These are phyloP conservation scores for Plasmodium coatneyi DNA, from an alignment of 169 alveolate species.

Conservation along the genomic window DNA sequence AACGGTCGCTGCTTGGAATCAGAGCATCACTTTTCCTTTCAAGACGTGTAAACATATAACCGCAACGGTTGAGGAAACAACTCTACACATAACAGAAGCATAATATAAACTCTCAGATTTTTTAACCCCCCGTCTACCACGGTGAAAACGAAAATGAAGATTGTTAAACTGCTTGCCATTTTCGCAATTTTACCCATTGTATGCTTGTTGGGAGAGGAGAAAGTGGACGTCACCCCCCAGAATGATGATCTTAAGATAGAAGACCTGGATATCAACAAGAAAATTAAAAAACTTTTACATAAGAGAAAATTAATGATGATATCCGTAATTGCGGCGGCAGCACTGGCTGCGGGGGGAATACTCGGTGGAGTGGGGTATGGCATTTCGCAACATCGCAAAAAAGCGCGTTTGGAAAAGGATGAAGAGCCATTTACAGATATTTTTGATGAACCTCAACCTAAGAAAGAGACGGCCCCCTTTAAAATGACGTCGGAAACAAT, in stretches of 20 bases:
- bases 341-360: background rate
- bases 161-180: background rate
- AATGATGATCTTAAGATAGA: background rate
- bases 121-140: background rate
- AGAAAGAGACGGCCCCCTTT: background rate
- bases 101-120: background rate
- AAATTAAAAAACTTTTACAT: background rate
- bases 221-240: background rate
- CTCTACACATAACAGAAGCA: background rate
- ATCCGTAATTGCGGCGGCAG: background rate
- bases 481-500: background rate
- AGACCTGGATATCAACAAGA: background rate
- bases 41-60: background rate
- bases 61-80: background rate
- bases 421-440: background rate
- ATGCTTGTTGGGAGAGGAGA: background rate
- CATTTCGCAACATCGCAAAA: background rate
- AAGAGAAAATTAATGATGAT: background rate
- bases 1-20: background rate
- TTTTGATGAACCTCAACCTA: background rate
- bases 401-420: background rate
- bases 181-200: background rate
- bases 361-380: background rate
- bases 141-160: background rate
- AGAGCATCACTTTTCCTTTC: background rate